phyloP scores from a whole-genome alignment of 176 grass and related monocot species.

The Carex kokanica region DNA sequence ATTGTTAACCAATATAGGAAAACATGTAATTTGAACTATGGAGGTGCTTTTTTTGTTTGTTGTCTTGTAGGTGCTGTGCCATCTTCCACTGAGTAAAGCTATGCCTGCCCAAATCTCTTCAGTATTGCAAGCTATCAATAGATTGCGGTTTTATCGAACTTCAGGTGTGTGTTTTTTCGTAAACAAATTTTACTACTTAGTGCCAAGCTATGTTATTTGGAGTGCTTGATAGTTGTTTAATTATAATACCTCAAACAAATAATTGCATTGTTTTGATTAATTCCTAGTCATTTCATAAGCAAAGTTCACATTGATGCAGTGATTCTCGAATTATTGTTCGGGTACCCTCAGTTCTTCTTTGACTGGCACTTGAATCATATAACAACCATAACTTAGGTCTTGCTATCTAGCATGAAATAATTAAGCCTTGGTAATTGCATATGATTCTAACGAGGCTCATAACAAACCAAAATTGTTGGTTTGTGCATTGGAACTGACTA shows the following conservation, averaged over 20 bases:
- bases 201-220: not conserved
- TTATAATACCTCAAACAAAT: not conserved
- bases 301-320: not conserved
- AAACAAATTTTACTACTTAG: not conserved
- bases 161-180: slow-evolving; percentile 60
- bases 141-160: slow-evolving; percentile 85
- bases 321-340: not conserved
- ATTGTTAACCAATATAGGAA: not conserved
- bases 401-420: not conserved
- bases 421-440: not conserved
- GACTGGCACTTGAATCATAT: not conserved
- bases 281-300: not conserved
- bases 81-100: slow-evolving; percentile 86
- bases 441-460: not conserved
- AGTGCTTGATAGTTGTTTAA: not conserved
- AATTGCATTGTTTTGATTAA: not conserved
- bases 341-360: not conserved
- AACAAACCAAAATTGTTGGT: not conserved
- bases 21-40: slow-evolving; percentile 22
- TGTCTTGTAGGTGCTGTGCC: slow-evolving; percentile 64
- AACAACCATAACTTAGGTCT: not conserved
- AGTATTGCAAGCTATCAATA: slow-evolving; percentile 80
- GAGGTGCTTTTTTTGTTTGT: not conserved
- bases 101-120: slow-evolving; percentile 69
- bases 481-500: slow-evolving; percentile 1